A percentile compares a stretch with the other conserved stretches of the same genome.
Conservation (phyloP, 2,329 filamentous ascomycete genomes). For the Trichothecium roseum region DNA sequence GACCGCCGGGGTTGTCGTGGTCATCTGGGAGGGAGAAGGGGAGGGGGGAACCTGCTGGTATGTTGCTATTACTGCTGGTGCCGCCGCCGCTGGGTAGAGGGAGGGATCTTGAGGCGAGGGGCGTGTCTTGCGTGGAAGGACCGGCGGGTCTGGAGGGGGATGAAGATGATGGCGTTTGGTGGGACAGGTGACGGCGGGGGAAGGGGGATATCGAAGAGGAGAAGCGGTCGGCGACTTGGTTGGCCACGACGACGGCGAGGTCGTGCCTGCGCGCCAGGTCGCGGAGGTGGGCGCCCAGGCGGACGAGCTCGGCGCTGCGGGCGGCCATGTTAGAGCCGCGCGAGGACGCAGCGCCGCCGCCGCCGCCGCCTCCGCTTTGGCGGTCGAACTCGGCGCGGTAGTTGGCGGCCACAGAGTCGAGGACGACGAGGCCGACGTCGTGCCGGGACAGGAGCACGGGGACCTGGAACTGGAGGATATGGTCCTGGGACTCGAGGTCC, state of each 20-base stretch:
- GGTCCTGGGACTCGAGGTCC: constrained; percentile 89
- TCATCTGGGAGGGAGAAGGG: constrained; percentile 19
- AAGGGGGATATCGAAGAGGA: constrained; percentile 13
- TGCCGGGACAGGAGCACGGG: constrained; percentile 72
- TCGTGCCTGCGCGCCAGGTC: constrained; percentile 63
- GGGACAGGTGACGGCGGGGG: constrained; percentile 7
- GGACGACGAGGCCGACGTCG: constrained; percentile 68
- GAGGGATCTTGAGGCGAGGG: constrained; percentile 35
- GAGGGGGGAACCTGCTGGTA: constrained; percentile 2
- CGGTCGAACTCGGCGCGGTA: constrained; percentile 85
- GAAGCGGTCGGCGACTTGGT: constrained; percentile 92
- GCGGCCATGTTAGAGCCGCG: constrained; percentile 55
- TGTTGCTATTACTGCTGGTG: no score
- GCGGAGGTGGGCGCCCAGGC: constrained; percentile 65
- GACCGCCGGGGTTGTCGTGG: constrained; percentile 3
- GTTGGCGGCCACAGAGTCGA: constrained; percentile 92
- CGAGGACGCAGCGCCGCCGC: constrained; percentile 26
- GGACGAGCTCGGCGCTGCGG: constrained; percentile 66
- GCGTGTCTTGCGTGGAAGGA: constrained; percentile 30
- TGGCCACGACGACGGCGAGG: constrained; percentile 82
- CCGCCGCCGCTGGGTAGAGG: not conserved
- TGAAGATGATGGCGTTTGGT: not conserved
- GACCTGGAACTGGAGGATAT: constrained; percentile 87
- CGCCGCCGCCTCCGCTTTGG: no score
- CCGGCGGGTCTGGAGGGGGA: not conserved